Percentiles rank a stretch among this genome's conserved stretches.
Evolutionary conservation across 2,329 filamentous ascomycete genomes (phyloP).

Genomic region (Cadophora gregata): DNA sequence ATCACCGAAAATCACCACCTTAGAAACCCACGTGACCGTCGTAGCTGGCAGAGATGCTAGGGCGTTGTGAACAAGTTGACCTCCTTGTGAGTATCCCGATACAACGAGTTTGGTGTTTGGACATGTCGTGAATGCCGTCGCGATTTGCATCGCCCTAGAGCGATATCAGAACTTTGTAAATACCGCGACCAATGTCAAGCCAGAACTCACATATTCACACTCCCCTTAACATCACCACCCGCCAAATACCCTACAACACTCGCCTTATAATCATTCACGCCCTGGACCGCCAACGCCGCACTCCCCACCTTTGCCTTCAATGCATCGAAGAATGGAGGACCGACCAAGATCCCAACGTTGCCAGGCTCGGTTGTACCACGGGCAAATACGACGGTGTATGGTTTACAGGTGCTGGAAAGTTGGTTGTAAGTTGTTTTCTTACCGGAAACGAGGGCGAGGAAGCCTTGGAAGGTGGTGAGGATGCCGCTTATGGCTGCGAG

Average conservation of each 20-base stretch:
- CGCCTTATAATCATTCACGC: conserved; percentile 45
- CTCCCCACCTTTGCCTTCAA: conserved; percentile 35
- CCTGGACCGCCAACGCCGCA: conserved; percentile 39
- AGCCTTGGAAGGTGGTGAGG: conserved; percentile 35
- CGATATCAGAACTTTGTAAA: neutral
- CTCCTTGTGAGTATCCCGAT: conserved; percentile 52
- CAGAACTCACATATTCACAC: conserved; percentile 38
- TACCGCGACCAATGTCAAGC: too few species aligned
- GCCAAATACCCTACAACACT: conserved; percentile 36
- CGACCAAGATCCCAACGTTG: conserved; percentile 50
- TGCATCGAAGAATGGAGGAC: conserved; percentile 43
- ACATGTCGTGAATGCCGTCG: conserved; percentile 44
- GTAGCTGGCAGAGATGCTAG: conserved; percentile 43
- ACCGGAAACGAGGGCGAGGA: conserved; percentile 34
- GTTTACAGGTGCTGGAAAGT: conserved; percentile 34
- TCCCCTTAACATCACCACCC: conserved; percentile 38
- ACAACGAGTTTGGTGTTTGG: conserved; percentile 48
- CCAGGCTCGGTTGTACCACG: conserved; percentile 55
- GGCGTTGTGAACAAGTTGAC: conserved; percentile 51
- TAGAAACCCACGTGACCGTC: conserved; percentile 45
- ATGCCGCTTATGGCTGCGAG: conserved; percentile 30
- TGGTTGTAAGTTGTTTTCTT: conserved; percentile 40
- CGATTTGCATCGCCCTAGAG: conserved; percentile 42
- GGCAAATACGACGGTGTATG: conserved; percentile 53
- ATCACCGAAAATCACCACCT: conserved; percentile 52